Evolutionary conservation across 2,329 filamentous ascomycete genomes (phyloP), one percentile per base, ranked within the genome.

Genomic region (Apiospora pterosperma): DNA sequence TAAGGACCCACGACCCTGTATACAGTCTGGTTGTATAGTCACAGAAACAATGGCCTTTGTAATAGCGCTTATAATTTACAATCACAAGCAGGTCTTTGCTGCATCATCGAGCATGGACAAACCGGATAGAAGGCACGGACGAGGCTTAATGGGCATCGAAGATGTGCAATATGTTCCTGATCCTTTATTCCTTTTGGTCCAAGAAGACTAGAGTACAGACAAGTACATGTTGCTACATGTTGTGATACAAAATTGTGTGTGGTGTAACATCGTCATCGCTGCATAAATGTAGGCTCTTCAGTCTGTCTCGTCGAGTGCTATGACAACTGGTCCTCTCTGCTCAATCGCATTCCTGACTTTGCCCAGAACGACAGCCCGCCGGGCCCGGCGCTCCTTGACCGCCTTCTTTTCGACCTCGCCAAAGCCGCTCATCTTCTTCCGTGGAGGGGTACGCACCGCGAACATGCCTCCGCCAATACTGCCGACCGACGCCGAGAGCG

Each of bases 371-470:
- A 80, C 82, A 70, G 81, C 81, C 69, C 86, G 80, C 66, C 79
- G 82, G n/a, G 80, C 80, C 67, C 81, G 77, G 75, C 84, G 86
- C 65, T 81, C 79, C 75, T 82, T 86, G 64, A 90, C 74, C 34
- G 80, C 80, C 34, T 77, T 77, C 78, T 88, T 89, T 73, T 90
- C 88, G 62, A 84, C 81, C 36, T 80, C 78, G 65, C 82, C 87
- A 69, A 87, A 90, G 21, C 86, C 86, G 66, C 82, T 88, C 64
- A 90, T 70, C 79, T 88, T 90, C 79, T 86, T 89, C 52, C 86
- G 78, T 2, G 85, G 84, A 31, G 85, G 80, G 23, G 83, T 84
- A 66, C 76, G 70, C 52, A 66, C 60, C 16, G 63, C 65, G 44
- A 73, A 69, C 61, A 72, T 68, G 61, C 72, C 71, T 6, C 70